Base-by-base conservation (phyloP, 177 flowering plant species). In the Vitis hybrid region DNA sequence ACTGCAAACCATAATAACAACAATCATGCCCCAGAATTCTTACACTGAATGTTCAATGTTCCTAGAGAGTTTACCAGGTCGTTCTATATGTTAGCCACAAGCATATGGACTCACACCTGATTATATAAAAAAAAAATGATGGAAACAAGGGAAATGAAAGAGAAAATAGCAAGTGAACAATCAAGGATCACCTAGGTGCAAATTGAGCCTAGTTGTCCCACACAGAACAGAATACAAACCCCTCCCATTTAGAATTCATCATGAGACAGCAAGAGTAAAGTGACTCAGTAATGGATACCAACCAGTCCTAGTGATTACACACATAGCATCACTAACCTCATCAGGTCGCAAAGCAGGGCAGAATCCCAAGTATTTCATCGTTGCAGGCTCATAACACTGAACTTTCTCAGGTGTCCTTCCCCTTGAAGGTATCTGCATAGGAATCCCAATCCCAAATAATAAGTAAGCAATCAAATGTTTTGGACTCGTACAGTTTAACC, bases 381-480 rank as follows among this genome's bases (percentile, higher is more conserved):
- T 95, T 62, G 99, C 99, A 50, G 99, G 99, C 71, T 95, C 99
- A 75, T 93, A 95, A 79, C 99, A 95, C 74, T 87, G 96, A 64
- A 95, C 97, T 81, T 83, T 93, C 68, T 66, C 77, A 45, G 75
- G 83, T 22, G 83, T 76, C 78, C 86, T 88, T 76, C 89, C 94
- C 68, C 87, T 90, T 5, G 96, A 87, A 74, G 99, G 98, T 52
- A 95, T 84, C 99, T 95, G 76, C 75, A 77, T 49, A 53, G 33
- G 49, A 73, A 67, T 39, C 68, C 61, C 56, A 57, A 3, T 49
- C 14, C 22, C n/a, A 61, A 70, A 14, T 15, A 49, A n/a, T 11
- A 66, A 68, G 14, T 21, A 45, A 55, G 22, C 18, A 53, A 18
- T 1, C n/a, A 68, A n/a, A 15, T 21, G 48, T 26, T 18, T 56